These are phyloP conservation scores for Massariosphaeria phaeospora DNA, from an alignment of 495 filamentous ascomycete genomes.

Conservation along the genomic window DNA sequence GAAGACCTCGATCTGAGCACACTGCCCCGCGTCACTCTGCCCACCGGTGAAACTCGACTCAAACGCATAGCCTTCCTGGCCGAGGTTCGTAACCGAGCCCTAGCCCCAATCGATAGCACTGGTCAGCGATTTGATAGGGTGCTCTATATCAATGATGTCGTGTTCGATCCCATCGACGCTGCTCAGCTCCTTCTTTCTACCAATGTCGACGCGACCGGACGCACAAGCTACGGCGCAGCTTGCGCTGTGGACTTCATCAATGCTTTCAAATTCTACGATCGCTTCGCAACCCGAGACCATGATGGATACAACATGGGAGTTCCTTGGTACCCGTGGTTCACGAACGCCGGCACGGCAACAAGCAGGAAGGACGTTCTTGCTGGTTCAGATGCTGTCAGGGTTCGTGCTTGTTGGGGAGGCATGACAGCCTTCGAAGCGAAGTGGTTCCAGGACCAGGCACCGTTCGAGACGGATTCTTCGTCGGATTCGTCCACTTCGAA, in stretches of 20 bases:
- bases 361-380: slow-evolving; percentile 59
- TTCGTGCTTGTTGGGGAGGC: slow-evolving; percentile 76
- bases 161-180: slow-evolving; percentile 66
- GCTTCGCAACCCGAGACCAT: slow-evolving; percentile 68
- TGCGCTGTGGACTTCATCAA: slow-evolving; percentile 75
- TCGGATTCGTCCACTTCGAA: not conserved
- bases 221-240: slow-evolving; percentile 66
- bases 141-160: slow-evolving; percentile 71
- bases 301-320: slow-evolving; percentile 67
- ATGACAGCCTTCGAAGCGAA: slow-evolving; percentile 73
- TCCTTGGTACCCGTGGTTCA: slow-evolving; percentile 73
- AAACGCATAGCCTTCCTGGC: slow-evolving; percentile 75
- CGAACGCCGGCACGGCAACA: slow-evolving; percentile 49
- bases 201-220: slow-evolving; percentile 52
- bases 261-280: slow-evolving; percentile 76
- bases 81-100: slow-evolving; percentile 68
- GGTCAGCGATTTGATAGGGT: slow-evolving; percentile 55
- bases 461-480: not conserved
- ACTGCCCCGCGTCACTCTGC: slow-evolving; percentile 55
- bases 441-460: slow-evolving; percentile 48
- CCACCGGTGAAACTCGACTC: slow-evolving; percentile 55
- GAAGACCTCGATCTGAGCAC: slow-evolving; percentile 49
- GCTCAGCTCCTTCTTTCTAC: slow-evolving; percentile 72
- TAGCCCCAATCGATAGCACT: slow-evolving; percentile 54
- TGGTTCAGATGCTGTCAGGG: slow-evolving; percentile 63